Base-by-base conservation (phyloP, 345 rosid species). In the Eutrema yunnanense region DNA sequence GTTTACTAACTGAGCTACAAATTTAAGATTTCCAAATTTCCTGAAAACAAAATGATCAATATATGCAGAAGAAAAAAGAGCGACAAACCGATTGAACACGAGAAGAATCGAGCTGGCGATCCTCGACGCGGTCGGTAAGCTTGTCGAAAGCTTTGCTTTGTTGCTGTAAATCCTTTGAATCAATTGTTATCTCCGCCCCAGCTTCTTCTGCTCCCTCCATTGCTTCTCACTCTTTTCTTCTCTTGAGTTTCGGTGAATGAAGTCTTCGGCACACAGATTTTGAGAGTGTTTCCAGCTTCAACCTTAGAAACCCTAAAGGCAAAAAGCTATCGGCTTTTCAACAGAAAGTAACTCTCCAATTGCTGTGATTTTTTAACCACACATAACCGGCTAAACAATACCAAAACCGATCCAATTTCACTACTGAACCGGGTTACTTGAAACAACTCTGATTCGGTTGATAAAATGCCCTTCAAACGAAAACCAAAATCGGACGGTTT, bases 41-140 rank as follows among this genome's bases (percentile, higher is more conserved):
- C 0, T 16, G 27, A 3, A 4, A 5, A 32, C 1, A 0, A 48
- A 44, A 33, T 52, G 33, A 50, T 16, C 44, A 41, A 13, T 38
- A 22, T 36, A 37, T 41, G 32, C 13, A 66, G 33, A 48, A 33
- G 43, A 41, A 0, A n/a, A n/a, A n/a, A n/a, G n/a, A n/a, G n/a
- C n/a, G n/a, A 59, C 22, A 9, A 16, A 93, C 97, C 92, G 88
- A 86, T 81, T 90, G 97, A 72, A 88, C 97, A 36, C 97, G 98
- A 65, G 92, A 86, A 38, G 97, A 90, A 74, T 92, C 90, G 79
- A 95, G 97, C 86, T 95, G 99, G 26, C 98, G 98, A 78, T 95
- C 99, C 81, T 95, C 97, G 29, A 95, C 99, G 6, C 85, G 99
- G 82, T 95, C 98, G 57, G 98, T 92, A 78, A 95, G 98, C 88